Evolutionary conservation across 257 asterid species (phyloP), one percentile per base, ranked within the genome.

Genomic region (Solanum stenotomum): DNA sequence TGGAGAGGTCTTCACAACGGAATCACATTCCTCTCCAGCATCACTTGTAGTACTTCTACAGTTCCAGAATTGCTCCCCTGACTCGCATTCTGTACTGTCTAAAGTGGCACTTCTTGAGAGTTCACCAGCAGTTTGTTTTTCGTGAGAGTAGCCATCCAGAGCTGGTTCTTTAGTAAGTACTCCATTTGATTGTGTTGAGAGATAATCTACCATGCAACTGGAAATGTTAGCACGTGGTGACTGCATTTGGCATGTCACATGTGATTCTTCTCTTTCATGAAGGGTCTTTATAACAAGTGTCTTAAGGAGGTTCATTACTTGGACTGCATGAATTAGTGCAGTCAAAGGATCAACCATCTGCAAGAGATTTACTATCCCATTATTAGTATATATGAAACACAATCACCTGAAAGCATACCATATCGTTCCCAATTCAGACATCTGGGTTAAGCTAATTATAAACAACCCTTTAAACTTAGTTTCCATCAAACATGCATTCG

Each of bases 291-390:
- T 38, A 59, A 96, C 92, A 15, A 96, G 95, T 0, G 96, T 94
- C 94, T 93, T 94, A 22, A 96, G 98, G 46, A 96, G 89, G 91
- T 96, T 96, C 96, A 96, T 96, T 67, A 96, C 98, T 93, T 96
- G 98, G 86, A 96, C 98, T 4, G 98, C 98, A 42, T 96, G 98
- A 91, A 96, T 96, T 83, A 96, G 89, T 87, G 98, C 98, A 22
- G 98, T 96, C 87, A 96, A 89, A 20, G 96, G 98, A 91, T 96
- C 98, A 10, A 94, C 97, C 99, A 95, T 95, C 98, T 95, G 95
- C 91, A 11, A 23, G 82, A 49, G 76, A 49, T 67, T 44, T 52
- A 81, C 25, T 68, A 29, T 86, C 31, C 44, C 37, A 59, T 25
- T 44, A 38, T 78, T 38, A 33, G 35, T 68, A 42, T 74, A 38